Conservation (phyloP, 208 protist species). For the Trypanosoma scelopori region DNA sequence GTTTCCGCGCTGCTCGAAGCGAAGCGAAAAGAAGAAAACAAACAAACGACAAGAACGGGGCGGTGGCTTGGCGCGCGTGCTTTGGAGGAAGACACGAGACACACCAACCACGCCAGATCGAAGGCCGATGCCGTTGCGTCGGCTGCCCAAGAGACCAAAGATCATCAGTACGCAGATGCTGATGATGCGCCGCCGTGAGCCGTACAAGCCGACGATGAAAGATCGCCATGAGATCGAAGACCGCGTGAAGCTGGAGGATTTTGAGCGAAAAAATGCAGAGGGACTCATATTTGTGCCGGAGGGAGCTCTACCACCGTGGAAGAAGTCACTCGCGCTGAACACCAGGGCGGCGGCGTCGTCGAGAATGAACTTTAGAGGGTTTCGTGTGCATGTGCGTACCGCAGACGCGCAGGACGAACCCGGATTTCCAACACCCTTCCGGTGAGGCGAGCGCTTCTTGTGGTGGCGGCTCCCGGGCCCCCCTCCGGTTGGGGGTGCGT, state of each 20-base stretch:
- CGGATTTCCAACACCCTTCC: slow-evolving; percentile 84
- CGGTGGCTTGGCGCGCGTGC: neutral
- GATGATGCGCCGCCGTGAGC: slow-evolving; percentile 42
- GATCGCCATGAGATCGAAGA: slow-evolving; percentile 69
- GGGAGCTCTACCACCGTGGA: slow-evolving; percentile 66
- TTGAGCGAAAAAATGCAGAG: slow-evolving; percentile 67
- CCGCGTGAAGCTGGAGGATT: slow-evolving; percentile 49
- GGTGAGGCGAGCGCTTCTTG: slow-evolving; percentile 27
- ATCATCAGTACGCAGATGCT: slow-evolving; percentile 46
- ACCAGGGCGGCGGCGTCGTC: slow-evolving; percentile 29
- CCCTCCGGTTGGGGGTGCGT: too few species aligned
- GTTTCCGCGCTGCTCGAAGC: too few species aligned
- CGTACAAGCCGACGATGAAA: slow-evolving; percentile 63
- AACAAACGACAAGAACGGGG: neutral
- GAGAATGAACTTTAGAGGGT: slow-evolving; percentile 64
- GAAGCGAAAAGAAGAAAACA: neutral
- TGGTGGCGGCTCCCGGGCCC: neutral
- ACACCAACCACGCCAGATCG: neutral
- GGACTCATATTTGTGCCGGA: slow-evolving; percentile 80
- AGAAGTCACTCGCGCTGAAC: slow-evolving; percentile 53
- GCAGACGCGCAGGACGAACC: slow-evolving; percentile 79
- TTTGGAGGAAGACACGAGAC: neutral
- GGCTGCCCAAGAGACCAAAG: slow-evolving; percentile 46
- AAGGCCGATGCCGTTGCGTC: slow-evolving; percentile 25
- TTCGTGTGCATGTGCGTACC: slow-evolving; percentile 55